A percentile compares a stretch with the other conserved stretches of the same genome.
Evolutionary conservation across 257 asterid genomes (phyloP).

Genomic region (Solanum pinnatisectum): DNA sequence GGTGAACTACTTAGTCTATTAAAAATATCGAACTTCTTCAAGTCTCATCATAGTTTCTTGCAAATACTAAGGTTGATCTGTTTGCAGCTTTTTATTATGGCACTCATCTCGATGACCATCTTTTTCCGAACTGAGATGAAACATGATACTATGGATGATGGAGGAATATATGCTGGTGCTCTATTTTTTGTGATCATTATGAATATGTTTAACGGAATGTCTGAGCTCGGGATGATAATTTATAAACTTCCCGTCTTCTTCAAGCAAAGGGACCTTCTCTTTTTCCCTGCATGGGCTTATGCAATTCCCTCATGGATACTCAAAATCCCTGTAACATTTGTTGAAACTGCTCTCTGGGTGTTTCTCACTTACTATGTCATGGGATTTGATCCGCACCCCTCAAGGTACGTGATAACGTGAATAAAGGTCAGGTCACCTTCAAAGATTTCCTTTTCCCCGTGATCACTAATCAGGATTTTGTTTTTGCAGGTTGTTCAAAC

Average conservation of each 20-base stretch:
- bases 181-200: slow-evolving; percentile 29
- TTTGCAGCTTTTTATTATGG: slow-evolving; percentile 30
- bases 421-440: background rate
- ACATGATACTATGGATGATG: slow-evolving; percentile 18
- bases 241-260: slow-evolving; percentile 59
- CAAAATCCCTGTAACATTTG: slow-evolving; percentile 39
- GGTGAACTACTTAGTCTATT: slow-evolving; percentile 15
- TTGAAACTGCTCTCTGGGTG: slow-evolving; percentile 49
- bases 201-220: slow-evolving; percentile 51
- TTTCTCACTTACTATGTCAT: slow-evolving; percentile 50
- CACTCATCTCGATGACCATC: slow-evolving; percentile 33
- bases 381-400: slow-evolving; percentile 59
- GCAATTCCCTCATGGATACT: slow-evolving; percentile 55
- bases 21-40: background rate
- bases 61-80: background rate
- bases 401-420: slow-evolving; percentile 25
- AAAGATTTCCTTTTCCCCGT: background rate
- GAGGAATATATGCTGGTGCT: slow-evolving; percentile 47
- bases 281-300: slow-evolving; percentile 59
- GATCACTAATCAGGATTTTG: background rate
- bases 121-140: slow-evolving; percentile 53
- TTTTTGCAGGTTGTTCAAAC: slow-evolving; percentile 35
- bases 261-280: slow-evolving; percentile 51
- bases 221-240: slow-evolving; percentile 46
- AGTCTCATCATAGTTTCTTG: background rate